Percentiles rank a stretch among this genome's conserved stretches.
These are phyloP conservation scores for Aphanomyces cochlioides DNA, from an alignment of 352 stramenopile genomes.

Conservation along the genomic window DNA sequence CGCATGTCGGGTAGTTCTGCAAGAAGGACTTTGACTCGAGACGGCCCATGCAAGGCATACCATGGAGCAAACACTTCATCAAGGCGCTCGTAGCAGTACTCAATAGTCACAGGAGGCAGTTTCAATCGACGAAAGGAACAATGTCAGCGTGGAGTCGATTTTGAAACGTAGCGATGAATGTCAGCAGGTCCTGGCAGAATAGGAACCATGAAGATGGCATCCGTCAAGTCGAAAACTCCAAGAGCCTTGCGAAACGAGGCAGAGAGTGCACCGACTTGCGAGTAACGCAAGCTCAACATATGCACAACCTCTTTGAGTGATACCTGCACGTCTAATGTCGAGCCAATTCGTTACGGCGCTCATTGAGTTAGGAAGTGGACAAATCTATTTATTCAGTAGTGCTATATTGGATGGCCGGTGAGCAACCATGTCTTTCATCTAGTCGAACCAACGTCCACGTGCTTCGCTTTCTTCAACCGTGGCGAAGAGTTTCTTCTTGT, in stretches of 20 bases:
- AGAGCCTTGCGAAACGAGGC: neutral
- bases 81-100: no score
- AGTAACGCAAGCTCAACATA: neutral
- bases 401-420: neutral
- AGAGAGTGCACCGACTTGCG: neutral
- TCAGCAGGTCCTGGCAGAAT: no score
- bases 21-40: no score
- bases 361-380: neutral
- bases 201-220: no score
- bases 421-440: conserved; percentile 2
- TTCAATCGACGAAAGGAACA: no score
- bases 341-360: neutral
- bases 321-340: neutral
- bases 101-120: no score
- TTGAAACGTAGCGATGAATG: no score
- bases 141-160: no score
- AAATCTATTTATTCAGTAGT: neutral
- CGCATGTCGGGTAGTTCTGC: no score
- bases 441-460: conserved; percentile 20
- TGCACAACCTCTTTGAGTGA: neutral
- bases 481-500: conserved; percentile 84
- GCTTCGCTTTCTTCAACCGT: conserved; percentile 18
- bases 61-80: no score
- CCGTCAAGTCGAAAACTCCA: no score
- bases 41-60: no score